These are phyloP conservation scores for Discostella pseudostelligera DNA, from an alignment of 108 stramenopile species.

Conservation along the genomic window DNA sequence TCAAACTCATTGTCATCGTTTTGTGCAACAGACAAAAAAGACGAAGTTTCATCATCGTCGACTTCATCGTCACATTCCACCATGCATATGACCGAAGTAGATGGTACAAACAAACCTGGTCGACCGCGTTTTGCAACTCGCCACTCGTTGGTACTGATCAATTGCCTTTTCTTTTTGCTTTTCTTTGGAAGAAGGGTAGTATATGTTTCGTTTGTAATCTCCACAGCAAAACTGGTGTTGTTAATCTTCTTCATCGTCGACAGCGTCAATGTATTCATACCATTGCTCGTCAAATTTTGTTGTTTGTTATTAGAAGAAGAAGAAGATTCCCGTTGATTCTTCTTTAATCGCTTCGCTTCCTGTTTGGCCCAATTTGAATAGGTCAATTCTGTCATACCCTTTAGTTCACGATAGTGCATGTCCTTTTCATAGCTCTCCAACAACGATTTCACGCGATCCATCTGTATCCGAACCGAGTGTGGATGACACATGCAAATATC, in stretches of 20 bases:
- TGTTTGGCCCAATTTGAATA: slow-evolving; percentile 50
- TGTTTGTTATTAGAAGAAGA: slow-evolving; percentile 9
- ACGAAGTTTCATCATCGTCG: too few species aligned
- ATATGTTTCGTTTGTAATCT: slow-evolving; percentile 39
- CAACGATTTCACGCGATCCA: slow-evolving; percentile 73
- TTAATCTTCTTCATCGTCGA: slow-evolving; percentile 16
- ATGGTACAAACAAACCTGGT: slow-evolving; percentile 23
- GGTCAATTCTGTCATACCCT: slow-evolving; percentile 28
- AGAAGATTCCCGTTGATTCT: slow-evolving; percentile 17
- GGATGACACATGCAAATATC: slow-evolving; percentile 90
- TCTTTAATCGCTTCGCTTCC: slow-evolving; percentile 47
- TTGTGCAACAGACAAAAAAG: neutral
- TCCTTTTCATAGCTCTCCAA: slow-evolving; percentile 72
- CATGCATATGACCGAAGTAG: slow-evolving; percentile 44
- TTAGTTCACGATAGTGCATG: slow-evolving; percentile 32
- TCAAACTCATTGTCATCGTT: slow-evolving; percentile 48
- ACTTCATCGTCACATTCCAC: slow-evolving; percentile 28
- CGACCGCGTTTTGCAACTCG: slow-evolving; percentile 42
- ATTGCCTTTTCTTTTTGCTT: slow-evolving; percentile 23
- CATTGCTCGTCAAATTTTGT: slow-evolving; percentile 3
- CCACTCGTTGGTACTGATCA: slow-evolving; percentile 38
- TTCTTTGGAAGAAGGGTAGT: neutral
- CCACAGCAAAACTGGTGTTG: slow-evolving; percentile 43
- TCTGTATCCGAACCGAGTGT: slow-evolving; percentile 89
- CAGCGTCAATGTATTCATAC: neutral